Base-by-base conservation (phyloP, 148 eudicot species). In the Cornus florida region DNA sequence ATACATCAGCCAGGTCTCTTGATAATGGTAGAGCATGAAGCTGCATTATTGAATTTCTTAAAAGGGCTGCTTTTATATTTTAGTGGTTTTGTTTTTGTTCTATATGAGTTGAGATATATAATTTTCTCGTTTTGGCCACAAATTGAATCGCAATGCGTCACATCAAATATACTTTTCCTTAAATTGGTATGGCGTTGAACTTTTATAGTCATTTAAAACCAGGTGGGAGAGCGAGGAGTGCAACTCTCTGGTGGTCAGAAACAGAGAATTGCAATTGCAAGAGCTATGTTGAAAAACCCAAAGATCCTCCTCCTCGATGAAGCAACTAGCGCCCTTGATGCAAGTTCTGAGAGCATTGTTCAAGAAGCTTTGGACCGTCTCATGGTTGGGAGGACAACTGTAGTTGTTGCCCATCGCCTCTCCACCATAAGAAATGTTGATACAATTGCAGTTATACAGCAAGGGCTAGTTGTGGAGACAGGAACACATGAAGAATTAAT, bases 221-320 rank as follows among this genome's bases (percentile, higher is more conserved):
- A 94, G 97, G 98, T 94, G 46, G 99, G 99, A 62, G 98, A 97
- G 84, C 93, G 98, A 64, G 99, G 99, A 12, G 91, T 97, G 82
- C 99, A 97, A 78, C 98, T 97, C 53, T 97, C 99, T 0, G 99
- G 99, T 71, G 99, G 99, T 28, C 98, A 97, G 74, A 97, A 97
- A 72, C 99, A 97, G 82, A 91, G 99, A 82, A 94, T 97, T 31
- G 98, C 98, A 12, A 97, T 97, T 23, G 99, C 99, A n/a, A 88
- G 99, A 84, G 99, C 99, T 32, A 97, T 97, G 99, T 83, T 97
- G 64, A 97, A 97, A 83, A 84, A 97, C 86, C 99, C 98, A 0
- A 97, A 94, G 80, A 94, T 97, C 71, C 99, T 97, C 68, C 94
- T 97, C 50, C 92, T 97, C 24, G 99, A 97, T 11, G 99, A 97